A percentile compares a stretch with the other conserved stretches of the same genome.
Conservation (phyloP, 2,329 filamentous ascomycete genomes). For the Aspergillus nomiae region DNA sequence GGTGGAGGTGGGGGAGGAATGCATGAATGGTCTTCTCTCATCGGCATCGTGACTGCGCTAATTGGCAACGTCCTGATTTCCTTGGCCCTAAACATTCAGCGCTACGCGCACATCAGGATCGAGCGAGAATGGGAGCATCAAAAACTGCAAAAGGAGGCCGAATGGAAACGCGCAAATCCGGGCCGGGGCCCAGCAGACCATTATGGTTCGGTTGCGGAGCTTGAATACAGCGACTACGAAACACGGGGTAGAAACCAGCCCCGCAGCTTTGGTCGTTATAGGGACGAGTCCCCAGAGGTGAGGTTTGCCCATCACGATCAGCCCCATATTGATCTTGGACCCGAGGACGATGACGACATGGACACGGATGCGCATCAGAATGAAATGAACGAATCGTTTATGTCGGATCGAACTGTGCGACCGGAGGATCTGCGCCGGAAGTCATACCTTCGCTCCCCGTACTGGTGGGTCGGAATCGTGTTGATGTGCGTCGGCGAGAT, state of each 20-base stretch:
- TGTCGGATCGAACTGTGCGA: conserved; percentile 44
- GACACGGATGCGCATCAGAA: conserved; percentile 40
- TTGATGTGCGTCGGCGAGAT: conserved; percentile 91
- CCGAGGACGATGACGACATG: conserved; percentile 13
- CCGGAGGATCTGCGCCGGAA: conserved; percentile 54
- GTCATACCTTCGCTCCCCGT: conserved; percentile 84
- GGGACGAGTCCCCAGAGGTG: conserved; percentile 23
- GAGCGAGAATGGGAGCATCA: conserved; percentile 67
- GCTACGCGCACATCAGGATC: conserved; percentile 88
- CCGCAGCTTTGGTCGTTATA: conserved; percentile 15
- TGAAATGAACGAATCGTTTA: conserved; percentile 33
- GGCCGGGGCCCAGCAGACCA: conserved; percentile 21
- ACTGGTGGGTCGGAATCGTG: conserved; percentile 94
- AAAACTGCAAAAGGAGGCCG: conserved; percentile 57
- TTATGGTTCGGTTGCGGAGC: conserved; percentile 48
- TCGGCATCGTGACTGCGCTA: conserved; percentile 92
- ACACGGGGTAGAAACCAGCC: conserved; percentile 10
- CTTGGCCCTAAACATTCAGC: conserved; percentile 91
- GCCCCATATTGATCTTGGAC: conserved; percentile 19
- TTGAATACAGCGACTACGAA: conserved; percentile 13
- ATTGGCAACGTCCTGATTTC: conserved; percentile 92
- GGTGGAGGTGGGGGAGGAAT: conserved; percentile 23
- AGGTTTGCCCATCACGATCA: conserved; percentile 39
- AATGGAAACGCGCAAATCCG: conserved; percentile 49
- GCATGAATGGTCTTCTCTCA: conserved; percentile 79